A percentile compares a stretch with the other conserved stretches of the same genome.
Conservation (phyloP, 805 yeast genomes). For the Kluyveromyces aestuarii region DNA sequence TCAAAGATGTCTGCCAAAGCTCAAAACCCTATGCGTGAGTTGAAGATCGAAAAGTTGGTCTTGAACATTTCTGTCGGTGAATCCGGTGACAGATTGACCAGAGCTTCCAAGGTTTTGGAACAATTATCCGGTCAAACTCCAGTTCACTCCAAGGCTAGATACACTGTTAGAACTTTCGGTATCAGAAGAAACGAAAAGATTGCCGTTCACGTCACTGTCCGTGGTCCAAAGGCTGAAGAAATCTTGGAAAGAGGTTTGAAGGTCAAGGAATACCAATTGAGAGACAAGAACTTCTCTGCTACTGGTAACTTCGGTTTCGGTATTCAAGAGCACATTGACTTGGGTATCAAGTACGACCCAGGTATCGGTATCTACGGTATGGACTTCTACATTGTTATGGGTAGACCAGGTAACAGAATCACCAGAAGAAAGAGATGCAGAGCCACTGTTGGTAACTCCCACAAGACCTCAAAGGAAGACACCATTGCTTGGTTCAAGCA, state of each 20-base stretch:
- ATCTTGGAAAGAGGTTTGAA: slow-evolving; percentile 99
- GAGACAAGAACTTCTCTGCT: slow-evolving; percentile 88
- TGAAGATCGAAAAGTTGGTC: slow-evolving; percentile 98
- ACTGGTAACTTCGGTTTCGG: slow-evolving; percentile 99
- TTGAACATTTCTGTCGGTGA: slow-evolving; percentile 99
- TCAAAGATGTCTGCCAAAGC: slow-evolving; percentile 43
- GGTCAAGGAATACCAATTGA: slow-evolving; percentile 98
- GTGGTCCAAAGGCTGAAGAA: slow-evolving; percentile 99
- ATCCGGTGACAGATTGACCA: slow-evolving; percentile 99
- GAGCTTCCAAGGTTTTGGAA: slow-evolving; percentile 99
- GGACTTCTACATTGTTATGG: slow-evolving; percentile 99
- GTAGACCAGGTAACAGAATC: slow-evolving; percentile 98
- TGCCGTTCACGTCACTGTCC: slow-evolving; percentile 97
- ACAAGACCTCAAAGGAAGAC: slow-evolving; percentile 88
- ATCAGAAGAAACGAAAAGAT: slow-evolving; percentile 99
- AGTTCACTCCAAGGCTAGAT: slow-evolving; percentile 99
- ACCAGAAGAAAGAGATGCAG: slow-evolving; percentile 97
- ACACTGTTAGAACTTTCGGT: slow-evolving; percentile 99
- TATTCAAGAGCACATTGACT: slow-evolving; percentile 98
- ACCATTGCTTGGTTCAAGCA: slow-evolving; percentile 98
- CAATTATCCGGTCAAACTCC: slow-evolving; percentile 99
- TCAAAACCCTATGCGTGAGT: slow-evolving; percentile 96
- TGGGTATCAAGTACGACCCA: slow-evolving; percentile 99
- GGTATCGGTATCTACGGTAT: slow-evolving; percentile 99
- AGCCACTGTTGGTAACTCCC: slow-evolving; percentile 82